Evolutionary conservation across 495 filamentous ascomycete genomes (phyloP), one percentile per base, ranked within the genome.

Genomic region (Lentithecium fluviatile): DNA sequence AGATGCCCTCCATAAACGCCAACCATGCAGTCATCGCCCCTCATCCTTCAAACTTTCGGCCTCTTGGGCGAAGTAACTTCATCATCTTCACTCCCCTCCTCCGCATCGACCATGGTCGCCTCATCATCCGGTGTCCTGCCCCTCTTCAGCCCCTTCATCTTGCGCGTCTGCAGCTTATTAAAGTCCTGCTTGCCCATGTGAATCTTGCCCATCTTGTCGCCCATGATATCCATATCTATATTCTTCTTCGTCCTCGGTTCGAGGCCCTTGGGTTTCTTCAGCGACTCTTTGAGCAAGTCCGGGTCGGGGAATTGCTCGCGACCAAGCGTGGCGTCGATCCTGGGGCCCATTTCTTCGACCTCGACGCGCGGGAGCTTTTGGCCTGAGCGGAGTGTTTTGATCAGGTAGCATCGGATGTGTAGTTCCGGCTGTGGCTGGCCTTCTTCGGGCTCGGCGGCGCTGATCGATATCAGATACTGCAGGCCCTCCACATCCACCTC

Each of bases 121-220:
- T 68, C 61, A 29, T 60, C 62, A 36, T 76, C 58, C 11, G 57
- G 63, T 43, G 75, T 76, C 19, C 86, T 76, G 24, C 81, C 80
- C 50, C 95, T 79, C 83, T 97, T 97, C 64, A 98, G 74, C 58
- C 94, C 94, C 84, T 98, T 98, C 92, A 98, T 97, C 85, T 98
- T 98, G 70, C 94, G 83, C 45, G 90, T 96, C 83, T 97, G 94
- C 75, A 98, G 72, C 60, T 86, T 81, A 58, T 78, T 79, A 36
- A 98, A 80, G 76, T 97, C 93, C 75, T 97, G 90, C 79, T 88
- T 91, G 70, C 88, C 90, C 25, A 94, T 74, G 77, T 98, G 95
- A 55, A 98, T 90, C 56, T 91, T 83, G 53, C 95, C 94, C 52
- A 97, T 77, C 83, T 97, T 97, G 71, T 98, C 95, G 71, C 95